Base-by-base conservation (phyloP, 1,284 basidiomycete genomes). In the Pulchroboletus neoregius region DNA sequence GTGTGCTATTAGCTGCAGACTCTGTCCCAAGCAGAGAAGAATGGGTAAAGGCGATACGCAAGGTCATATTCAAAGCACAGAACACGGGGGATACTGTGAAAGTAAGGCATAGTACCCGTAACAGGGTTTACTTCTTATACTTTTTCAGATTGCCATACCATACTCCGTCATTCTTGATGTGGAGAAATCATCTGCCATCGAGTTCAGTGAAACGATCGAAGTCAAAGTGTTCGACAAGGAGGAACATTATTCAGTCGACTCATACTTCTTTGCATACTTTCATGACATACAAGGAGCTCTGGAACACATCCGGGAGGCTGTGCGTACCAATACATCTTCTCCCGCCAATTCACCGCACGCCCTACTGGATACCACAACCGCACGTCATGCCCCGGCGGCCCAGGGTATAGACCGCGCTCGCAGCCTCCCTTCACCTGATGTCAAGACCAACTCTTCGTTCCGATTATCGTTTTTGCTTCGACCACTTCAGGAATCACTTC, bases 31-130 rank as follows among this genome's bases (percentile, higher is more conserved):
- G 83, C 62, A 78, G 90, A 34, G 85, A 92, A 37, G 89, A 94
- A 68, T 99, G 95, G 95, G 84, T 98, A 31, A 92, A 94, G 63
- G 84, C 89, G 3, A 84, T 99, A 48, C 80, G 85, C 48, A 94
- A 90, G 67, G 87, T 88, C 27, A 93, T 96, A 49, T 93, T 97
- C 71, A 92, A 93, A 61, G 87, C 87, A 5, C 94, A 97, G 71
- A 96, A 98, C 62, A 87, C 88, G 74, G 94, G 94, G 0, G 93
- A 97, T 57, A 91, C 82, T 57, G 91, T 98, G 53, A 94, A 95
- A 76, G 88, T 87, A 52, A 33, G 67, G 61, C 18, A 12, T 11
- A 1, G 16, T 30, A 13, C 13, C 7, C 30, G 22, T 34, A 27
- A 15, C 6, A 5, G 11, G 11, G 34, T 12, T 33, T 44, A 24